Conservation (phyloP, 2,329 filamentous ascomycete genomes). For the Emergomyces africanus region DNA sequence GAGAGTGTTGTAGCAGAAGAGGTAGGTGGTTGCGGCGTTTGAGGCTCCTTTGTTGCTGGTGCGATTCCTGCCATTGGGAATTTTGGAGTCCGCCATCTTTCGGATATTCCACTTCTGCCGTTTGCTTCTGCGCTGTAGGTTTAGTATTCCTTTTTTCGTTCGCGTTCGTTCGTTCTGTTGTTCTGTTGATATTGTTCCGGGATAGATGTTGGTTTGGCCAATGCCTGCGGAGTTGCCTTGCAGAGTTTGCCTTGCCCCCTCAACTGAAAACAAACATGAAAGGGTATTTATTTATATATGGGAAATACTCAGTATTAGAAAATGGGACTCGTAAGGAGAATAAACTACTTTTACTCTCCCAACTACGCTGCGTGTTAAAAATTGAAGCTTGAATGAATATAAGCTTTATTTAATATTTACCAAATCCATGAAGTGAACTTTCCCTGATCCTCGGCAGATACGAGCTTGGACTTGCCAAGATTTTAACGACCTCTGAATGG, state of each 20-base stretch:
- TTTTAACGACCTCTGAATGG: neutral
- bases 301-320: neutral
- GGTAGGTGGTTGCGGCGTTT: constrained; percentile 39
- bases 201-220: neutral
- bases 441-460: neutral
- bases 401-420: no score
- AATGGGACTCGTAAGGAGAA: neutral
- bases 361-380: neutral
- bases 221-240: neutral
- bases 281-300: no score
- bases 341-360: neutral
- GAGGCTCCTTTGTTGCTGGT: constrained; percentile 1
- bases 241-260: neutral
- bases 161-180: neutral
- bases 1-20: constrained; percentile 72
- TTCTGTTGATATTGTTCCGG: neutral
- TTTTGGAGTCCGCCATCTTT: neutral
- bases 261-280: neutral
- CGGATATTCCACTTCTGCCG: neutral
- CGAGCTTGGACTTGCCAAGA: neutral
- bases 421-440: no score
- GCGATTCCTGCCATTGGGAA: neutral
- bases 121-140: neutral
- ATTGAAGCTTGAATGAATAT: no score
- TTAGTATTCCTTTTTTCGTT: no score